Conservation (phyloP, 352 stramenopile genomes). For the Elongisporangium undulatum region DNA sequence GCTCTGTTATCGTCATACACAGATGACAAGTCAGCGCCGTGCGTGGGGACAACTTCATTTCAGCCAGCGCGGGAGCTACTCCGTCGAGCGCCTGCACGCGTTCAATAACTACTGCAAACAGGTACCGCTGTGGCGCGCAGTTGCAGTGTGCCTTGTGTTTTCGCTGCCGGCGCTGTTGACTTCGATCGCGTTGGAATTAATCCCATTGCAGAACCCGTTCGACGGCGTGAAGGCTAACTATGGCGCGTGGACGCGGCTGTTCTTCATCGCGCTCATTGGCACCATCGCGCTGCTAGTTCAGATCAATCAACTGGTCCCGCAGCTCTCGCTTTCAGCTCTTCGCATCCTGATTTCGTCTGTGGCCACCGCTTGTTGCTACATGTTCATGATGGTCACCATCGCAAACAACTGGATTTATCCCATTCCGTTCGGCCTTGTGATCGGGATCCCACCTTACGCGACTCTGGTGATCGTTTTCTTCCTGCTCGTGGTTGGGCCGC, state of each 20-base stretch:
- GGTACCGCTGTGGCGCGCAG: slow-evolving; percentile 9
- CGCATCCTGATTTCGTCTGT: neutral
- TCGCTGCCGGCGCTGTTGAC: slow-evolving; percentile 14
- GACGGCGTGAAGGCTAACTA: slow-evolving; percentile 16
- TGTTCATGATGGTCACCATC: slow-evolving; percentile 1
- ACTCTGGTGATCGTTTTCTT: too few relatives aligned
- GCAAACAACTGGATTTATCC: slow-evolving; percentile 12
- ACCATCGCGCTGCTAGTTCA: neutral
- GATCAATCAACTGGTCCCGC: too few relatives aligned
- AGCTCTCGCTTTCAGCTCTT: too few relatives aligned
- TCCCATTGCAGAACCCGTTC: slow-evolving; percentile 9
- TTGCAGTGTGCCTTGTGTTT: slow-evolving; percentile 11
- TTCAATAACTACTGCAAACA: slow-evolving; percentile 17
- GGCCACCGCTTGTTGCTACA: slow-evolving; percentile 6
- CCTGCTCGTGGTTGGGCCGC: too few relatives aligned
- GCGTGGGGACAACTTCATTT: neutral
- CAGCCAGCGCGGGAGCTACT: slow-evolving; percentile 20
- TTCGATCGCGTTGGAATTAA: slow-evolving; percentile 8
- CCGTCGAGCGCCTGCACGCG: slow-evolving; percentile 15
- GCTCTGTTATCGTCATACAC: too few relatives aligned
- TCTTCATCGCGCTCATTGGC: slow-evolving; percentile 1
- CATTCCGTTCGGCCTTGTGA: slow-evolving; percentile 13
- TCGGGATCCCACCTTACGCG: too few relatives aligned
- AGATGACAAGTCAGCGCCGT: too few relatives aligned
- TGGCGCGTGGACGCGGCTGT: slow-evolving; percentile 14